Percentiles rank a stretch among this genome's conserved stretches.
These are phyloP conservation scores for Penicillium sp. DNA, from an alignment of 2,329 filamentous ascomycete genomes.

Conservation along the genomic window DNA sequence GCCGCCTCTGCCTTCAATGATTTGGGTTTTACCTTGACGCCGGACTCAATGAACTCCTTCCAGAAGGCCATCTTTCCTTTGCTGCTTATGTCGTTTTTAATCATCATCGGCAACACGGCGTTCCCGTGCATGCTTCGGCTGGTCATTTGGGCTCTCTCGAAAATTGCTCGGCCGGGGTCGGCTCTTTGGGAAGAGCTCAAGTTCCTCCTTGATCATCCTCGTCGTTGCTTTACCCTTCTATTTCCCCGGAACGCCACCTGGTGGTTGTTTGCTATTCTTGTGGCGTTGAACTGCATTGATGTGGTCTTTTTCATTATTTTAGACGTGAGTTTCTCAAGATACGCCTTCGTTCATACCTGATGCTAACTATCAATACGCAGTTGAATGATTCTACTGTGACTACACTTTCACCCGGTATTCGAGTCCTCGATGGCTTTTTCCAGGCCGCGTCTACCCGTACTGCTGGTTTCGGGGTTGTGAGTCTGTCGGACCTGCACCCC, in stretches of 20 bases:
- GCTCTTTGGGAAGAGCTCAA: conserved; percentile 82
- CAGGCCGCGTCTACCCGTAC: conserved; percentile 86
- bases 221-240: conserved; percentile 89
- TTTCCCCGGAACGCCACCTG: conserved; percentile 88
- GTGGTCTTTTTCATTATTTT: conserved; percentile 87
- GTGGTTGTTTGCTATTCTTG: conserved; percentile 87
- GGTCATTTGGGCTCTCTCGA: conserved; percentile 77
- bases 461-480: conserved; percentile 80
- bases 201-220: conserved; percentile 89
- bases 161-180: conserved; percentile 59
- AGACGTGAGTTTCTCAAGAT: conserved; percentile 57
- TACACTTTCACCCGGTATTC: conserved; percentile 63
- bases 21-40: conserved; percentile 85
- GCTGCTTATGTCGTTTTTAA: conserved; percentile 74
- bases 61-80: conserved; percentile 69
- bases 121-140: conserved; percentile 94
- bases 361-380: conserved; percentile 39
- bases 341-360: background rate
- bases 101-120: conserved; percentile 90
- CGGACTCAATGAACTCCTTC: conserved; percentile 91
- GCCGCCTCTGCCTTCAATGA: conserved; percentile 87
- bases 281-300: conserved; percentile 77
- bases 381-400: conserved; percentile 67
- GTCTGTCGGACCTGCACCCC: conserved; percentile 71
- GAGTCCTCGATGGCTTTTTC: conserved; percentile 81